Conservation (phyloP, 139 green algal genomes). For the Haematococcus lacustris region DNA sequence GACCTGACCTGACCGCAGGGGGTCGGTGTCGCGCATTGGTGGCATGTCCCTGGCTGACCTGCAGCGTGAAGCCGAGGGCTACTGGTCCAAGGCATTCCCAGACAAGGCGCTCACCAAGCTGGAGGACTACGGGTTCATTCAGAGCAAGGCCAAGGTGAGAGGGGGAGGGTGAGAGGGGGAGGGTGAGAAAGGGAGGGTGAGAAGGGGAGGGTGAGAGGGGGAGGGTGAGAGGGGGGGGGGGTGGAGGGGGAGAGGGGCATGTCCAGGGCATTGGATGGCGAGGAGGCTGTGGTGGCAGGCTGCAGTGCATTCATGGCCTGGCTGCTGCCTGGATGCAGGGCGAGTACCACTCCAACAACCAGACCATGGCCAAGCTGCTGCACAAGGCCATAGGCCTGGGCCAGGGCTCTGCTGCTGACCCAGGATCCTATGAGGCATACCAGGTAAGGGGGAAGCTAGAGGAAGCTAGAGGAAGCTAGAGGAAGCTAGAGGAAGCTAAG, state of each 20-base stretch:
- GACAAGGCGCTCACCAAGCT: conserved; percentile 89
- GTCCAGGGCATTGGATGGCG: too few relatives aligned
- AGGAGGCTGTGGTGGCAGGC: too few relatives aligned
- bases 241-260: too few relatives aligned
- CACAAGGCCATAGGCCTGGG: conserved; percentile 95
- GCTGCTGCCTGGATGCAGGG: conserved; percentile 19
- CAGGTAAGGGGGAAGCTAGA: conserved; percentile 5
- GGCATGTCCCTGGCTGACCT: conserved; percentile 91
- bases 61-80: conserved; percentile 75
- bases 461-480: too few relatives aligned
- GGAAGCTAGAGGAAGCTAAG: too few relatives aligned
- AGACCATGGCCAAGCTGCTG: conserved; percentile 97
- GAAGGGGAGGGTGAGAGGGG: too few relatives aligned
- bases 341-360: conserved; percentile 98
- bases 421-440: conserved; percentile 78
- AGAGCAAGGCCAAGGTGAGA: conserved; percentile 8
- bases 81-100: conserved; percentile 90
- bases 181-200: too few relatives aligned
- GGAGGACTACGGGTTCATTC: conserved; percentile 96
- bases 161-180: too few relatives aligned
- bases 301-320: too few relatives aligned
- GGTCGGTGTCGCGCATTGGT: conserved; percentile 91
- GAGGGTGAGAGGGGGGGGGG: too few relatives aligned
- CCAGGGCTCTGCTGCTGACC: conserved; percentile 24
- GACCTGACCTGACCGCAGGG: too few relatives aligned